A percentile compares a stretch with the other conserved stretches of the same genome.
These are phyloP conservation scores for Tolypocladium amazonense DNA, from an alignment of 2,329 filamentous ascomycete species.

Conservation along the genomic window DNA sequence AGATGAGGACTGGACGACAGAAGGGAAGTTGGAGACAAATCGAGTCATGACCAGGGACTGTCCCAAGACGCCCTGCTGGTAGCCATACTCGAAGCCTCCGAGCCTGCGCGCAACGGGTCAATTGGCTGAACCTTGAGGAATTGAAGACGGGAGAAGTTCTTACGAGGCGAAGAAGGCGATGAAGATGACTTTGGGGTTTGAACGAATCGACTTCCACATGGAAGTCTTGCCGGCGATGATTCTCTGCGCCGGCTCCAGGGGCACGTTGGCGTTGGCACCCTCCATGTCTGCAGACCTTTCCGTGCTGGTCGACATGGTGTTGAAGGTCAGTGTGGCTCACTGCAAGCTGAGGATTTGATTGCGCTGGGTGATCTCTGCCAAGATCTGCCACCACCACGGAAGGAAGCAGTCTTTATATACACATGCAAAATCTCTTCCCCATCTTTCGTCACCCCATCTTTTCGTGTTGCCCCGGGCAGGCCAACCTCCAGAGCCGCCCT, in stretches of 20 bases:
- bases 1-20: constrained; percentile 31
- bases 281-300: constrained; percentile 4
- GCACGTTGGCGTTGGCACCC: constrained; percentile 2
- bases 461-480: background rate
- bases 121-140: background rate
- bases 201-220: background rate
- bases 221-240: constrained; percentile 11
- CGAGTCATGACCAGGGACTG: constrained; percentile 9
- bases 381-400: background rate
- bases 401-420: background rate
- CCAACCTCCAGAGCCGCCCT: background rate
- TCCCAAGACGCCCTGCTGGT: background rate
- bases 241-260: constrained; percentile 8
- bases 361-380: background rate
- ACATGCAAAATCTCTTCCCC: background rate
- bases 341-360: background rate
- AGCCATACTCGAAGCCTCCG: background rate
- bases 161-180: background rate
- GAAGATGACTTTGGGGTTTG: background rate
- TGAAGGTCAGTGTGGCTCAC: background rate
- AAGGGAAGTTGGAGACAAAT: constrained; percentile 38
- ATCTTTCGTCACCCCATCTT: background rate
- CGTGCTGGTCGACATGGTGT: constrained; percentile 2
- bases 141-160: background rate
- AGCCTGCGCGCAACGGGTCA: background rate